phyloP scores from a whole-genome alignment of 208 protist genomes.

The Angomonas ambiguus region DNA sequence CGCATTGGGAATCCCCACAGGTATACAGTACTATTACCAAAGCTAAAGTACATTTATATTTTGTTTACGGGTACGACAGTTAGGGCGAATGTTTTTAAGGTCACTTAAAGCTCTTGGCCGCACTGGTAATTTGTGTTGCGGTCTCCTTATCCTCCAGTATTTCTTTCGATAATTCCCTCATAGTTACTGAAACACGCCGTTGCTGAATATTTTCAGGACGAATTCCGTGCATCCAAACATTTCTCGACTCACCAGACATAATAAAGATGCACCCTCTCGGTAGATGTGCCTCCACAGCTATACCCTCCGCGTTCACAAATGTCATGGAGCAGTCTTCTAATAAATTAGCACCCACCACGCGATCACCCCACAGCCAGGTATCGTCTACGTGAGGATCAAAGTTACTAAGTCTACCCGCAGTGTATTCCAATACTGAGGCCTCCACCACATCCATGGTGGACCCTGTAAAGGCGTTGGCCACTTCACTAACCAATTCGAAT shows the following conservation, averaged over 20 bases:
- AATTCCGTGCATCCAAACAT: conserved; percentile 88
- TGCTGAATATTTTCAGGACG: conserved; percentile 45
- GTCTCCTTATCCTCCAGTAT: conserved; percentile 28
- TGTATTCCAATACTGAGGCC: conserved; percentile 78
- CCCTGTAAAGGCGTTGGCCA: conserved; percentile 24
- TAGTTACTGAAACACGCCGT: conserved; percentile 77
- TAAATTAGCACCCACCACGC: conserved; percentile 77
- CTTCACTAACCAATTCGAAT: conserved; percentile 23
- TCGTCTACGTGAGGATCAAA: conserved; percentile 90
- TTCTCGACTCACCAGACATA: conserved; percentile 60
- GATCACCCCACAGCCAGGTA: conserved; percentile 87
- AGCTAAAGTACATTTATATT: too few species aligned
- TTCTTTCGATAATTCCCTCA: conserved; percentile 66
- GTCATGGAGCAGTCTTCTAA: conserved; percentile 64
- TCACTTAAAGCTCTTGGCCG: conserved; percentile 53
- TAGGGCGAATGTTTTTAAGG: neutral
- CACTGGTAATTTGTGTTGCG: conserved; percentile 26
- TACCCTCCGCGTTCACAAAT: conserved; percentile 59
- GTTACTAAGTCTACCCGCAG: conserved; percentile 39
- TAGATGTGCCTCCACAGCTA: conserved; percentile 58
- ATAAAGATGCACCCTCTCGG: conserved; percentile 70
- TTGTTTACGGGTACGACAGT: too few species aligned
- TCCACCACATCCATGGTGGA: conserved; percentile 46
- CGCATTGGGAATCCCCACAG: too few species aligned
- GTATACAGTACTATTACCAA: too few species aligned